Base-by-base conservation (phyloP, 176 grass and related monocot species). In the Guadua angustifolia region DNA sequence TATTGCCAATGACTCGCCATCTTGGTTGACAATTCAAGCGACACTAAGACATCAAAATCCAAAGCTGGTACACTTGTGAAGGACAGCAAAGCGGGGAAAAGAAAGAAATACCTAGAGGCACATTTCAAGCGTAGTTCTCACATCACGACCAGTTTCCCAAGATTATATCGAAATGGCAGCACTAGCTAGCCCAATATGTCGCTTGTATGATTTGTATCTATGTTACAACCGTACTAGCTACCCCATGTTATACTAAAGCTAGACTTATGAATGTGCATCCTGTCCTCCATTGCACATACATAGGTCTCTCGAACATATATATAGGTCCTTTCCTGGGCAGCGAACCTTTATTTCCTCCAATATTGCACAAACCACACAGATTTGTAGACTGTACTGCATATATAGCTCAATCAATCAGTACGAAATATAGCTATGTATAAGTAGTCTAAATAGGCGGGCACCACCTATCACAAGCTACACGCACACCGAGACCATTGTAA, bases 211-310 rank as follows among this genome's bases (percentile, higher is more conserved):
- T 36, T 36, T 36, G 35, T 21, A 67, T 17, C 17, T 86, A 51
- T 72, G 73, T 36, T 77, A 26, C 83, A 82, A 59, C 46, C 43
- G 26, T 71, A 66, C 47, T 56, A 59, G 21, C 62, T 36, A 50
- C 16, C 21, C 71, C 72, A 86, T 86, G 79, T 82, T 66, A 78
- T 78, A 82, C 79, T 82, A 89, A 66, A 73, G 46, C 66, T 82
- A 86, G 65, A 77, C 21, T 66, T 83, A 86, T 78, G 65, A 63
- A 63, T 64, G 57, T 74, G 70, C 42, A 74, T 74, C 43, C 21
- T 39, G 47, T 76, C 45, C 66, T 72, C 21, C 47, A 15, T 75
- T 66, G 77, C 57, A 62, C 77, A 66, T 29, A 56, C 55, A 64
- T 38, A 64, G 70, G 45, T 83, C 44, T 50, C 33, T 58, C 10